Evolutionary conservation across 148 eudicot species (phyloP).

Genomic region (Heliamphora exappendiculata): DNA sequence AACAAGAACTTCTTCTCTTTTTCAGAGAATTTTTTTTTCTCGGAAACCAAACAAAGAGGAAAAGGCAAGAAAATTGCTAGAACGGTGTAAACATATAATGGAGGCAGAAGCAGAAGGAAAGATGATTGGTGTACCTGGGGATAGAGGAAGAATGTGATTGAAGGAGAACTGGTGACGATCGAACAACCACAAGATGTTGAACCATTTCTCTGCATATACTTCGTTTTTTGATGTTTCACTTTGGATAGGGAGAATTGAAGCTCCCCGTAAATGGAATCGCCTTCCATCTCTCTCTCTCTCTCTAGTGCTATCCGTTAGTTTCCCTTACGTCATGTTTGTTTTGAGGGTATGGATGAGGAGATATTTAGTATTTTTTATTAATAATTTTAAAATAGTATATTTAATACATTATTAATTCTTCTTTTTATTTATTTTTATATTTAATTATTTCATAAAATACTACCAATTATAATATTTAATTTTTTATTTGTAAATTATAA

Average conservation of each 20-base stretch:
- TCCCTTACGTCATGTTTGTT: too few relatives aligned
- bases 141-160: conserved; percentile 24
- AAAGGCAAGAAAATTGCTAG: not conserved
- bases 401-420: too few relatives aligned
- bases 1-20: too few relatives aligned
- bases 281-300: not conserved
- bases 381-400: too few relatives aligned
- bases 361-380: too few relatives aligned
- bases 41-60: not conserved
- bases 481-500: too few relatives aligned
- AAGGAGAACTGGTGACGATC: conserved; percentile 22
- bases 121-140: conserved; percentile 14
- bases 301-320: not conserved
- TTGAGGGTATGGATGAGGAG: too few relatives aligned
- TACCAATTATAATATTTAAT: too few relatives aligned
- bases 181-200: conserved; percentile 19
- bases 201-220: conserved; percentile 10
- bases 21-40: not conserved
- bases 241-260: too few relatives aligned
- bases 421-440: too few relatives aligned
- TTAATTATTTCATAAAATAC: too few relatives aligned
- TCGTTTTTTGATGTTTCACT: not conserved
- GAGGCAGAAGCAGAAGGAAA: not conserved
- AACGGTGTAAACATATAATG: not conserved
- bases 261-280: not conserved